These are phyloP conservation scores for Kuraishia floccosa DNA, from an alignment of 805 yeast genomes.

Conservation along the genomic window DNA sequence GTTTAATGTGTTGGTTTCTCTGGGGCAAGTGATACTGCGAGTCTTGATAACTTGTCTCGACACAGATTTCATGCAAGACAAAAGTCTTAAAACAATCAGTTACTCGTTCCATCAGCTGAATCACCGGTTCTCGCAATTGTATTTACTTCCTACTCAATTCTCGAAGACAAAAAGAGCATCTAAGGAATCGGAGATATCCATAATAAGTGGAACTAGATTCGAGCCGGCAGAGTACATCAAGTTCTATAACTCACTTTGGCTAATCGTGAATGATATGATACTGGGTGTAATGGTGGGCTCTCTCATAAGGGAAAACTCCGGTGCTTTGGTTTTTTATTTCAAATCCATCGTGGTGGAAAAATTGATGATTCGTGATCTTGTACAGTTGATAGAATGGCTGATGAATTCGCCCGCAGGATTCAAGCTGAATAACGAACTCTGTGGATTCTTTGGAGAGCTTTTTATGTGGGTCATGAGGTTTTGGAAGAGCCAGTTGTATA, in stretches of 20 bases:
- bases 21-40: no score
- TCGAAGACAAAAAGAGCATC: slow-evolving; percentile 29
- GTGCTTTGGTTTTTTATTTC: slow-evolving; percentile 11
- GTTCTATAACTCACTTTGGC: slow-evolving; percentile 83
- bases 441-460: slow-evolving; percentile 77
- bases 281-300: slow-evolving; percentile 57
- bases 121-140: slow-evolving; percentile 5
- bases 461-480: slow-evolving; percentile 75
- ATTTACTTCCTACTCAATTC: slow-evolving; percentile 60
- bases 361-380: slow-evolving; percentile 32
- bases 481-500: slow-evolving; percentile 26
- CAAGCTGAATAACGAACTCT: slow-evolving; percentile 78
- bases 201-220: slow-evolving; percentile 24
- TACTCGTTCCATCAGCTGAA: slow-evolving; percentile 6
- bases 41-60: no score
- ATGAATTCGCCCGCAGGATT: slow-evolving; percentile 91
- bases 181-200: slow-evolving; percentile 27
- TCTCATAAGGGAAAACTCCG: slow-evolving; percentile 17
- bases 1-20: no score
- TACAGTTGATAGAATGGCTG: slow-evolving; percentile 51
- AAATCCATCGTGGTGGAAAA: slow-evolving; percentile 21
- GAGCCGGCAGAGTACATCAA: slow-evolving; percentile 51
- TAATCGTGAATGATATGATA: slow-evolving; percentile 70
- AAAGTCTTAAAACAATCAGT: no score
- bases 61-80: no score